Evolutionary conservation across 495 filamentous ascomycete genomes (phyloP), one percentile per base, ranked within the genome.

Genomic region (Trichocladium uniseriatum): DNA sequence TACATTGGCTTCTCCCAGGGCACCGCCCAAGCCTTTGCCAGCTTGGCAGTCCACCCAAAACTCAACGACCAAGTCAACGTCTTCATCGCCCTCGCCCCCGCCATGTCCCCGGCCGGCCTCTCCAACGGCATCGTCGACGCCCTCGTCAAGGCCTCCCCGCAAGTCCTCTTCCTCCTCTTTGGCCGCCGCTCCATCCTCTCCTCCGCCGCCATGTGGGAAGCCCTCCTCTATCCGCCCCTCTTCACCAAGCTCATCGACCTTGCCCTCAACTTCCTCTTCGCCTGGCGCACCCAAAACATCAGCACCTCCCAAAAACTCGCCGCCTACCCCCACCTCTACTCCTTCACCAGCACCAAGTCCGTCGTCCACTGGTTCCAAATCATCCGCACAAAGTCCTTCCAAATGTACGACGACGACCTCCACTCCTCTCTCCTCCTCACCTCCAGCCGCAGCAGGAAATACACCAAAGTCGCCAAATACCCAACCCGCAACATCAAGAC

Each of bases 291-390:
- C n/a, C 67, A 72, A 50, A 98, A 96, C 59, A 95, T 98, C 57
- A 81, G 79, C 24, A 72, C 79, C 14, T 81, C 82, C 38, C 92
- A 98, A 67, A 98, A 98, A 64, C 79, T 97, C 6, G 92, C 92
- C 21, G 89, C 89, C n/a, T 98, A 98, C 59, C 81, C 91, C 21
- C 94, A 98, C 65, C 71, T 98, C 1, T 98, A 94, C 63, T 95
- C 89, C 2, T 97, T 89, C 62, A 95, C 92, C 0, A 91, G 86
- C 60, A 94, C 89, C 49, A 98, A 98, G 61, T 86, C 82, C 13
- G 87, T 95, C 8, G 92, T 98, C 0, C 92, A 98, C 58, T 98
- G 92, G 92, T 98, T 98, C 67, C 92, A 98, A 60, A 95, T 98
- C 57, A 97, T 98, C 54, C 82, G 92, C 38, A 95, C 89, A 59